Evolutionary conservation across 1,284 basidiomycete species (phyloP), one percentile per base, ranked within the genome.

Genomic region (Fomitopsis pinicola): DNA sequence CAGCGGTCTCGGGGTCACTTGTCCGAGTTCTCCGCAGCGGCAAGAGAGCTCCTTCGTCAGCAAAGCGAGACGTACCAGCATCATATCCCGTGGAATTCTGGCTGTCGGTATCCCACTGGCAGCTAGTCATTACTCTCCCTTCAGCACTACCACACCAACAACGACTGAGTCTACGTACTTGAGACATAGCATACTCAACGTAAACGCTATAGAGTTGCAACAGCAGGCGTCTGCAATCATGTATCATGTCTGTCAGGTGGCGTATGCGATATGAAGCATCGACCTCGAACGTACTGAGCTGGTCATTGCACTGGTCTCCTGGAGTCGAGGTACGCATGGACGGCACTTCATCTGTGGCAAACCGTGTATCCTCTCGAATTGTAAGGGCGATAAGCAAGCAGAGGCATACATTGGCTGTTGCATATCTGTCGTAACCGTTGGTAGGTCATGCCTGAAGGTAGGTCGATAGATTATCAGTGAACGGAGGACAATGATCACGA

Each of bases 171-270:
- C 10, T 22, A 36, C 62, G 6, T 26, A 67, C 66, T 63, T 64
- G 57, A 67, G 58, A 55, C 66, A 67, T 1, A 67, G 59, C 66
- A 67, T 66, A 42, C 66, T 67, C 38, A 67, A 53, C n/a, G 64
- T 58, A 42, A 61, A 67, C 3, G 66, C 58, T 5, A 67, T 33
- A 1, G 63, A 62, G 33, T 67, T 67, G 55, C 66, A 67, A 35
- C 66, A 67, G 33, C 66, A 67, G 7, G 48, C 30, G 10, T 57
- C 66, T 67, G 30, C 9, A 14, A 33, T 33, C 7, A 38, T n/a
- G 15, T 4, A 9, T 28, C 22, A n/a, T 10, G 22, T 28, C 22
- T 14, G 30, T 26, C 15, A 17, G 12, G 12, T 15, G n/a, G 14
- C 30, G 14, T 28, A n/a, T 12, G 10, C 14, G 1, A 22, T 17